Percentiles rank a stretch among this genome's conserved stretches.
phyloP scores from a whole-genome alignment of 2,329 filamentous ascomycete species.

The Aspergillus sp. region DNA sequence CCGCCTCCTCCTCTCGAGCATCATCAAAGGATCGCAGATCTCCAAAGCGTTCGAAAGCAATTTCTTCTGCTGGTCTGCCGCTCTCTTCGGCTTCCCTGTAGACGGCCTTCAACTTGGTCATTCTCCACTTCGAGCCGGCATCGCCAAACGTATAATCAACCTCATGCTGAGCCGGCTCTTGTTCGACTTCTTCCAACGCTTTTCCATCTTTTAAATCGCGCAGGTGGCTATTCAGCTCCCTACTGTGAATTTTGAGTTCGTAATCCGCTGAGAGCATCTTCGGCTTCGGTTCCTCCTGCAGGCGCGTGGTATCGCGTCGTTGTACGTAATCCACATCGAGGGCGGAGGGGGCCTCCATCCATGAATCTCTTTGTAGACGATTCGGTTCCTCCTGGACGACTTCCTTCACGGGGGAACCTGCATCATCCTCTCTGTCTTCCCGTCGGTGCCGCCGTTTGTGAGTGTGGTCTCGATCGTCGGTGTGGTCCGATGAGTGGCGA shows the following conservation, averaged over 20 bases:
- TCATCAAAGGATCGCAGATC: constrained; percentile 84
- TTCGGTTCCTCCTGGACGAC: constrained; percentile 42
- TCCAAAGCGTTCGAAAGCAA: constrained; percentile 80
- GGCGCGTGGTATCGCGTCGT: constrained; percentile 60
- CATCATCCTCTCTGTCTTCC: constrained; percentile 40
- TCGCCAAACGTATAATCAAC: constrained; percentile 88
- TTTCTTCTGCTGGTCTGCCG: constrained; percentile 71
- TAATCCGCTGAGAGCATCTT: constrained; percentile 56
- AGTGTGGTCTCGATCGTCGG: constrained; percentile 46
- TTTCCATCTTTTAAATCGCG: constrained; percentile 61
- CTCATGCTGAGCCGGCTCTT: constrained; percentile 58
- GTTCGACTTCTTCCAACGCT: constrained; percentile 52
- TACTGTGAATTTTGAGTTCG: constrained; percentile 70
- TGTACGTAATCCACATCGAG: constrained; percentile 76
- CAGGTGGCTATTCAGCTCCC: constrained; percentile 76
- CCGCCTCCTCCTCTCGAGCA: constrained; percentile 87
- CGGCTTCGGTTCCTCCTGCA: constrained; percentile 43
- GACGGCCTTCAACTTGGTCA: constrained; percentile 88
- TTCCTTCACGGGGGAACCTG: constrained; percentile 38
- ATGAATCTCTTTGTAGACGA: constrained; percentile 70
- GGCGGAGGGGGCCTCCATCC: constrained; percentile 88
- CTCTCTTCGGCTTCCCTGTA: constrained; percentile 76
- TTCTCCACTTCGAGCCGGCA: constrained; percentile 86
- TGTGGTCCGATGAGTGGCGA: constrained; percentile 55
- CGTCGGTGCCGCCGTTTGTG: constrained; percentile 50